Conservation (phyloP, 768 basidiomycete genomes). For the Amanita inopinata region DNA sequence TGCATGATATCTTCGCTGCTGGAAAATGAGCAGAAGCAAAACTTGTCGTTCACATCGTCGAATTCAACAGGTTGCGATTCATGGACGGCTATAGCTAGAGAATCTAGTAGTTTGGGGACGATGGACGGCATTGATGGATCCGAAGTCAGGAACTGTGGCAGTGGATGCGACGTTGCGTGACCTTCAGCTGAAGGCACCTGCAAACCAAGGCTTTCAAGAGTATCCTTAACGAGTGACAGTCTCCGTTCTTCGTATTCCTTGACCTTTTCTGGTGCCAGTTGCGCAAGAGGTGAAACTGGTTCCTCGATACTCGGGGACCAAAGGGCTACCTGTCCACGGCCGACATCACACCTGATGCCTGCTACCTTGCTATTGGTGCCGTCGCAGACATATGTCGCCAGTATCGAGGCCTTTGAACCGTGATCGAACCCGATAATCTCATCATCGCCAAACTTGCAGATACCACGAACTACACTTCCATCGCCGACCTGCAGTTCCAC, state of each 20-base stretch:
- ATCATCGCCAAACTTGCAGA: constrained; percentile 18
- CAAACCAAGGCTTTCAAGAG: constrained; percentile 25
- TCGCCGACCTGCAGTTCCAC: constrained; percentile 15
- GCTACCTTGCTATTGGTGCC: constrained; percentile 20
- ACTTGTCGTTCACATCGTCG: constrained; percentile 63
- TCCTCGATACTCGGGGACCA: constrained; percentile 55
- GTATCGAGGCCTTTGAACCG: constrained; percentile 17
- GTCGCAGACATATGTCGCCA: constrained; percentile 21
- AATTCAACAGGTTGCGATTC: constrained; percentile 28
- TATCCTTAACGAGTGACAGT: constrained; percentile 19
- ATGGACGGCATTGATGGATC: constrained; percentile 31
- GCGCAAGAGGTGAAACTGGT: constrained; percentile 31
- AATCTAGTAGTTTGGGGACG: constrained; percentile 28
- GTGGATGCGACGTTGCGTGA: constrained; percentile 26
- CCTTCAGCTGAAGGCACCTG: constrained; percentile 32
- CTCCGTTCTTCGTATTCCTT: constrained; percentile 18
- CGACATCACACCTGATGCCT: constrained; percentile 25
- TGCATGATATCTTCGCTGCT: constrained; percentile 23
- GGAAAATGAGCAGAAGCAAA: constrained; percentile 41
- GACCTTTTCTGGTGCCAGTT: constrained; percentile 11
- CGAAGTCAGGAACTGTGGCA: constrained; percentile 54
- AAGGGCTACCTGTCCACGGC: constrained; percentile 39
- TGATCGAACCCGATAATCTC: constrained; percentile 23
- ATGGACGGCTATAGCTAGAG: constrained; percentile 23
- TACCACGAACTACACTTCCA: constrained; percentile 19